Evolutionary conservation across 75 land plant species (phyloP).

Genomic region (Gnetum montanum): DNA sequence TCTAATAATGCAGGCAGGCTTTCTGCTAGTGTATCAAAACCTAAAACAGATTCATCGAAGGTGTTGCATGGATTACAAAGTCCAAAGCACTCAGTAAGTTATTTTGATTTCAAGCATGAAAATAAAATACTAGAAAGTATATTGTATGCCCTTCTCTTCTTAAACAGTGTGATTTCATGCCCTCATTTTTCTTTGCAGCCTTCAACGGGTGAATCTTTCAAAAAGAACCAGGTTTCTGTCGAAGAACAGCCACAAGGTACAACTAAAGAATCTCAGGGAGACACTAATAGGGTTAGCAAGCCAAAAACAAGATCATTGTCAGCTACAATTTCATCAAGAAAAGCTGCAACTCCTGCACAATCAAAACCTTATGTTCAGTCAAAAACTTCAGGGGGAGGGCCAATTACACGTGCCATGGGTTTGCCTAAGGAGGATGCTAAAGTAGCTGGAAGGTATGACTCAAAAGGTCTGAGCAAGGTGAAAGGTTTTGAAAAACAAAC

Average conservation of each 20-base stretch:
- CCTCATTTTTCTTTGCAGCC: constrained; percentile 19
- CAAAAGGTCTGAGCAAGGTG: neutral
- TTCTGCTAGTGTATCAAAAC: neutral
- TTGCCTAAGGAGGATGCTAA: neutral
- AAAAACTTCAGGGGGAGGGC: constrained; percentile 3
- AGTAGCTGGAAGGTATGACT: neutral
- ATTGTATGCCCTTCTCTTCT: too few species aligned
- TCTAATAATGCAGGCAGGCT: neutral
- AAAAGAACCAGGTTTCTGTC: constrained; percentile 28
- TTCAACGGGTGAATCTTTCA: constrained; percentile 27
- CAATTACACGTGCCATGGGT: too few species aligned
- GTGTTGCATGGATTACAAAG: neutral
- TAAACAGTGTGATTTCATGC: too few species aligned
- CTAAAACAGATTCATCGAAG: neutral
- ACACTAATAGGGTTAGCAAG: constrained; percentile 19
- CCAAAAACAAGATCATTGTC: constrained; percentile 22
- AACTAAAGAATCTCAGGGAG: too few species aligned
- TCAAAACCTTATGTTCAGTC: constrained; percentile 17
- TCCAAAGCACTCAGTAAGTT: constrained; percentile 1
- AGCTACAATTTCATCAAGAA: constrained; percentile 10
- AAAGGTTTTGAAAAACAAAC: neutral
- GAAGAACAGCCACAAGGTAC: too few species aligned
- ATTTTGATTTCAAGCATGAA: too few species aligned
- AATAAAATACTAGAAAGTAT: too few species aligned
- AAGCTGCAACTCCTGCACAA: constrained; percentile 24